Conservation (phyloP, 2,329 filamentous ascomycete genomes). For the Colletotrichum sp. region DNA sequence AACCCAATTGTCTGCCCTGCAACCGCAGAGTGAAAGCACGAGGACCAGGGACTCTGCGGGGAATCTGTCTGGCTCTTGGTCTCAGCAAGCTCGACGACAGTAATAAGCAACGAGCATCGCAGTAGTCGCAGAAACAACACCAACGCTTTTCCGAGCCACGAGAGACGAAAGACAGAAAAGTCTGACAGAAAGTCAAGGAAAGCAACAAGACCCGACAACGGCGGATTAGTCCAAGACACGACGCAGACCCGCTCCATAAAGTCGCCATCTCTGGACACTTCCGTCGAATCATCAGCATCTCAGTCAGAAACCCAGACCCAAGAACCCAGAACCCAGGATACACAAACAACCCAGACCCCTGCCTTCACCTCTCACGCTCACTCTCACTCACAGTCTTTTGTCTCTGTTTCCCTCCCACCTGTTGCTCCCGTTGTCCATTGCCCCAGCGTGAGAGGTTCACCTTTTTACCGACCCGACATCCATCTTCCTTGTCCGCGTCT, state of each 20-base stretch:
- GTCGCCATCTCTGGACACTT: background rate
- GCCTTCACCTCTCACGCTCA: background rate
- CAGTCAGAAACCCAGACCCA: background rate
- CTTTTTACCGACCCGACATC: background rate
- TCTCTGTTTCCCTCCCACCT: background rate
- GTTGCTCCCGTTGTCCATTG: background rate
- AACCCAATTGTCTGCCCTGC: background rate
- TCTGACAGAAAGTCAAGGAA: background rate
- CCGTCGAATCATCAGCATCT: background rate
- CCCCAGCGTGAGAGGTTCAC: background rate
- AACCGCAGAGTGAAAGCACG: background rate
- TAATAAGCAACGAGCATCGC: background rate
- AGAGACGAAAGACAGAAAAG: background rate
- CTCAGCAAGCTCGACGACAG: background rate
- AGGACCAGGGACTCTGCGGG: background rate
- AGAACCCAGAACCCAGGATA: background rate
- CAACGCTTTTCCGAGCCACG: background rate
- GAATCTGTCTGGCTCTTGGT: background rate
- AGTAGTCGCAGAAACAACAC: background rate
- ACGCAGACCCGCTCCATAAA: background rate
- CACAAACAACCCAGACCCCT: constrained; percentile 7
- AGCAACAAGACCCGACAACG: background rate
- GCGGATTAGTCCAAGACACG: background rate
- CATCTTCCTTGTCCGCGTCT: background rate
- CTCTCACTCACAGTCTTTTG: background rate